Evolutionary conservation across 2,329 filamentous ascomycete species (phyloP).

Genomic region (Penicillium nordicum): DNA sequence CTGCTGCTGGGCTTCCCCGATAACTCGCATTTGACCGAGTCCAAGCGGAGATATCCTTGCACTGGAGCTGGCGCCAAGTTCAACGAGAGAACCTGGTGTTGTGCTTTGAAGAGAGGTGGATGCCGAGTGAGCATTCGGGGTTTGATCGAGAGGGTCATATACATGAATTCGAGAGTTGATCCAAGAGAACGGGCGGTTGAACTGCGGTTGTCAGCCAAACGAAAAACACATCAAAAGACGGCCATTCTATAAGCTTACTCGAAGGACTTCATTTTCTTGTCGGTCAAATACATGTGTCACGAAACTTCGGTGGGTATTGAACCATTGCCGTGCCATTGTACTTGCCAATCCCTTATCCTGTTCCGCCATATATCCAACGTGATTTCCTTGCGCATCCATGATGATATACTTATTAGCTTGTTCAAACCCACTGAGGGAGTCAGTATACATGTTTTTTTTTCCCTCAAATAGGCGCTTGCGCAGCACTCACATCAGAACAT

Average conservation of each 20-base stretch:
- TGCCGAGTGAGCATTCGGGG: constrained; percentile 32
- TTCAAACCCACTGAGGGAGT: constrained; percentile 53
- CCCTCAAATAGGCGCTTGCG: neutral
- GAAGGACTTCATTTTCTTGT: constrained; percentile 57
- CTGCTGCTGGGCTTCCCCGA: constrained; percentile 62
- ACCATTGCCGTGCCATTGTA: constrained; percentile 57
- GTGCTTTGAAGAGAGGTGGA: constrained; percentile 47
- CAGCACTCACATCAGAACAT: constrained; percentile 52
- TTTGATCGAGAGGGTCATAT: constrained; percentile 50
- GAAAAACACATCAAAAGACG: neutral
- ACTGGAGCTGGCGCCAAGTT: constrained; percentile 41
- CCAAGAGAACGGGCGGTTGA: constrained; percentile 62
- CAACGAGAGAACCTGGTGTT: constrained; percentile 41
- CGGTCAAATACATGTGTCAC: constrained; percentile 64
- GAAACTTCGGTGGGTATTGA: constrained; percentile 61
- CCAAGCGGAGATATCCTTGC: constrained; percentile 53
- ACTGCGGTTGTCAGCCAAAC: constrained; percentile 34
- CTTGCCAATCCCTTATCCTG: constrained; percentile 58
- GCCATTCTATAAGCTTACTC: constrained; percentile 33
- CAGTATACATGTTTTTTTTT: neutral
- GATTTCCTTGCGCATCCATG: constrained; percentile 61
- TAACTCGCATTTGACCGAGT: constrained; percentile 58
- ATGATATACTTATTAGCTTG: constrained; percentile 66
- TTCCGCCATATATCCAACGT: constrained; percentile 63
- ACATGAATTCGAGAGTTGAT: constrained; percentile 59